These are phyloP conservation scores for Botrytis squamosa DNA, from an alignment of 2,329 filamentous ascomycete species.

Conservation along the genomic window DNA sequence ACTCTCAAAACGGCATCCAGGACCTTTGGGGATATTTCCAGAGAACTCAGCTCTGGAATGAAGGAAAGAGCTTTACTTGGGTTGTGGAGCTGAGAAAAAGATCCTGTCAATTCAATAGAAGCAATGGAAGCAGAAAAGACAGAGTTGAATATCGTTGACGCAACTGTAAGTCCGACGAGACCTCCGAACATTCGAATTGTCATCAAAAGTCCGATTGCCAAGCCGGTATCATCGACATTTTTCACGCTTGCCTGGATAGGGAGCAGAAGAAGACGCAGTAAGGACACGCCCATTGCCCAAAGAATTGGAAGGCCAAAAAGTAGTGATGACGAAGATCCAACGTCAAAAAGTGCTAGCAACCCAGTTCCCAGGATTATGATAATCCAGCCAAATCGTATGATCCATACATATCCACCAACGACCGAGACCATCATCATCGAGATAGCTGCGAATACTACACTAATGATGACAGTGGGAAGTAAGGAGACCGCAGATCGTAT, in stretches of 20 bases:
- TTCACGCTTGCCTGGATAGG: slow-evolving; percentile 40
- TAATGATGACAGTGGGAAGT: background rate
- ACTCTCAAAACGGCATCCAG: background rate
- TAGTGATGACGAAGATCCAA: background rate
- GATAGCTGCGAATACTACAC: background rate
- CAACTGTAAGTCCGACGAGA: slow-evolving; percentile 41
- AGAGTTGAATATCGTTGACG: slow-evolving; percentile 41
- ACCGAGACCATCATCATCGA: background rate
- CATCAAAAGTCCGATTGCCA: slow-evolving; percentile 40
- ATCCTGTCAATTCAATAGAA: background rate
- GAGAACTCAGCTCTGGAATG: background rate
- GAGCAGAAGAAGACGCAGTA: slow-evolving; percentile 22
- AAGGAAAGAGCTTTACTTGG: background rate
- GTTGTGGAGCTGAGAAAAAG: background rate
- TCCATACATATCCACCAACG: background rate
- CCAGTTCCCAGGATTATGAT: background rate
- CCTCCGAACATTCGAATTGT: slow-evolving; percentile 42
- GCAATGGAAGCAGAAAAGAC: slow-evolving; percentile 29
- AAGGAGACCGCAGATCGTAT: slow-evolving; percentile 17
- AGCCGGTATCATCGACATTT: slow-evolving; percentile 40
- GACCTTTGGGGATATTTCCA: background rate
- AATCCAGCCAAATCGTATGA: background rate
- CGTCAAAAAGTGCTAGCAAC: background rate
- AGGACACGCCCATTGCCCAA: background rate
- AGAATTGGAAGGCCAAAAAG: background rate